Conservation (phyloP, 805 yeast genomes). For the Saccharomycopsis fermentans region DNA sequence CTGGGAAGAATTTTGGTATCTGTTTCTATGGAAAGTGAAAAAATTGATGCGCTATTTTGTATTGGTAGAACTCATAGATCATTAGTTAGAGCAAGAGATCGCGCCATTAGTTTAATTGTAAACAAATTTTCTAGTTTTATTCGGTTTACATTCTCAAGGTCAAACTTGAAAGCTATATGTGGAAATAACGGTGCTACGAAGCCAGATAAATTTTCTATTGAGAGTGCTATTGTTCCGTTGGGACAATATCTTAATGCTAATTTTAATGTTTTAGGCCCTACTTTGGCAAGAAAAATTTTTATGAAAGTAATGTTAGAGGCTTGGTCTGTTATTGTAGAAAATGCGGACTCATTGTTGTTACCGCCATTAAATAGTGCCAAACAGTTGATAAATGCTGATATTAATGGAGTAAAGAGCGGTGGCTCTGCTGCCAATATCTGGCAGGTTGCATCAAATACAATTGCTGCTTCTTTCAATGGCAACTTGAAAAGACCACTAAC, state of each 20-base stretch:
- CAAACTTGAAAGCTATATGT: constrained; percentile 46
- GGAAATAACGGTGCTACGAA: constrained; percentile 36
- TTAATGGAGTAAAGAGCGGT: constrained; percentile 11
- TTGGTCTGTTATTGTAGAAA: constrained; percentile 64
- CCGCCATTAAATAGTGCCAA: constrained; percentile 53
- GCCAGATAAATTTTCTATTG: constrained; percentile 39
- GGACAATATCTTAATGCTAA: constrained; percentile 67
- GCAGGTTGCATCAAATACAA: constrained; percentile 29
- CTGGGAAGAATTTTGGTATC: constrained; percentile 61
- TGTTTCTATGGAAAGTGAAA: constrained; percentile 69
- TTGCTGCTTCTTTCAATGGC: constrained; percentile 30
- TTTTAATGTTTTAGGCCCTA: constrained; percentile 50
- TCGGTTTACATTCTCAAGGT: constrained; percentile 44
- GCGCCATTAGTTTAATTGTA: constrained; percentile 59
- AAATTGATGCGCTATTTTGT: constrained; percentile 69
- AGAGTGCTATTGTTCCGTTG: constrained; percentile 60
- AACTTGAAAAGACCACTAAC: constrained; percentile 36
- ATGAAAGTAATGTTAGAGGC: constrained; percentile 62
- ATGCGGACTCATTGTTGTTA: constrained; percentile 61
- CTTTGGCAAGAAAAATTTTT: constrained; percentile 44
- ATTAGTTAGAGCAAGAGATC: constrained; percentile 52
- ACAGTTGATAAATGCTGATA: constrained; percentile 23
- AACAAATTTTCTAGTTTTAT: constrained; percentile 62
- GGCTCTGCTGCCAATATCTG: constrained; percentile 28
- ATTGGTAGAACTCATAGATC: constrained; percentile 68